Percentiles rank a stretch among this genome's conserved stretches.
Conservation (phyloP, 306 rosid species). For the Cicer judaicum region DNA sequence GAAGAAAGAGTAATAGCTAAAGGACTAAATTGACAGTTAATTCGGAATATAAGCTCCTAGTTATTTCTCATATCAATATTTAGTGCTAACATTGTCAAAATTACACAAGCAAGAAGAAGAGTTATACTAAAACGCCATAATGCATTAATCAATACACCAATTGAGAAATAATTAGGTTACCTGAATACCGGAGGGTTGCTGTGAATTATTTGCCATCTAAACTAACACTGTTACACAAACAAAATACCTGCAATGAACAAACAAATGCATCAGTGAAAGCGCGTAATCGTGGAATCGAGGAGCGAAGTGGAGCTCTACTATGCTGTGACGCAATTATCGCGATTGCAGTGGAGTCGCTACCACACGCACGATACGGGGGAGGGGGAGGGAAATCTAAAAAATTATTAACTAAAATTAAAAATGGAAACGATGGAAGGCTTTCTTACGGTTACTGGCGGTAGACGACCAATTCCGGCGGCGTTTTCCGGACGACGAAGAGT, state of each 20-base stretch:
- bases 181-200: slow-evolving; percentile 78
- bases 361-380: too few relatives aligned
- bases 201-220: slow-evolving; percentile 69
- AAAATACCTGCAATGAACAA: slow-evolving; percentile 39
- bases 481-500: too few relatives aligned
- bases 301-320: too few relatives aligned
- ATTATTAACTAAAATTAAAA: too few relatives aligned
- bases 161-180: slow-evolving; percentile 47
- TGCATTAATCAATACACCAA: neutral
- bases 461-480: too few relatives aligned
- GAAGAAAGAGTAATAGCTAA: neutral
- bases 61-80: slow-evolving; percentile 32
- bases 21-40: neutral
- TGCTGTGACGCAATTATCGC: too few relatives aligned
- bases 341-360: too few relatives aligned
- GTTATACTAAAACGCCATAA: neutral
- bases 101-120: slow-evolving; percentile 14
- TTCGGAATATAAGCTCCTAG: neutral
- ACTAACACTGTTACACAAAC: slow-evolving; percentile 49
- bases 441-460: too few relatives aligned
- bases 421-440: too few relatives aligned
- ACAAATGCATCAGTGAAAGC: slow-evolving; percentile 19
- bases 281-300: neutral
- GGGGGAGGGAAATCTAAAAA: too few relatives aligned
- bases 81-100: slow-evolving; percentile 1